Evolutionary conservation across 2,329 filamentous ascomycete genomes (phyloP), one percentile per base, ranked within the genome.

Genomic region (Davidsoniella eucalypti): DNA sequence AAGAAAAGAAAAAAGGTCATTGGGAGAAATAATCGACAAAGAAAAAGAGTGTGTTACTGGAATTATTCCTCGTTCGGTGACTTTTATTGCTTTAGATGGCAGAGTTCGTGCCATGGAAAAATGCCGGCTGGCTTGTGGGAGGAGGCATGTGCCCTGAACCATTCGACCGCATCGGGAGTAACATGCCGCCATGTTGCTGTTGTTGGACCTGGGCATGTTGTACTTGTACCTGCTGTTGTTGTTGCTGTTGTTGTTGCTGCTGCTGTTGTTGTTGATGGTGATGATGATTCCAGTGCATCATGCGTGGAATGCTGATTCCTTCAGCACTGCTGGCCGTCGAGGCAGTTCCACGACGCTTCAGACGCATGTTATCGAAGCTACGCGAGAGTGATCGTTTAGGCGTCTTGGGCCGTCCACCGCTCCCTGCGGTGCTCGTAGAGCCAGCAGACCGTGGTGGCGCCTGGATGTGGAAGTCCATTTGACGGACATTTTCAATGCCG

Each of bases 361-460:
- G 52, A 12, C 56, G 42, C 18, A 57, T 43, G 44, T 57, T 57
- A 36, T 58, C 57, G 23, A 58, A 43, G 41, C 56, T 57, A 38
- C 49, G 52, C 5, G 54, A 54, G 6, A 56, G 38, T 10, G 51
- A 50, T 9, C 56, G 51, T 38, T 56, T 58, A 10, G 54, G 47
- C 5, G 50, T 53, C 33, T 52, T 52, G 3, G 57, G 55, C 8
- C 46, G 41, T n/a, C 25, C 41, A 29, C 21, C 21, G 10, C 33
- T 40, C n/a, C n/a, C 45, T 7, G 44, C 33, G 17, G 39, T 41
- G 12, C 43, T 41, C 14, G 37, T 25, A 14, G 29, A 44, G 21
- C 40, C 38, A 5, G 21, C 43, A 12, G 49, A 44, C 29, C 33
- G 26, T n/a, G 44, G 50, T 38, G 50, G 44, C 43, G 43, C 9